These are phyloP conservation scores for Populus alba DNA, from an alignment of 345 rosid species.

Conservation along the genomic window DNA sequence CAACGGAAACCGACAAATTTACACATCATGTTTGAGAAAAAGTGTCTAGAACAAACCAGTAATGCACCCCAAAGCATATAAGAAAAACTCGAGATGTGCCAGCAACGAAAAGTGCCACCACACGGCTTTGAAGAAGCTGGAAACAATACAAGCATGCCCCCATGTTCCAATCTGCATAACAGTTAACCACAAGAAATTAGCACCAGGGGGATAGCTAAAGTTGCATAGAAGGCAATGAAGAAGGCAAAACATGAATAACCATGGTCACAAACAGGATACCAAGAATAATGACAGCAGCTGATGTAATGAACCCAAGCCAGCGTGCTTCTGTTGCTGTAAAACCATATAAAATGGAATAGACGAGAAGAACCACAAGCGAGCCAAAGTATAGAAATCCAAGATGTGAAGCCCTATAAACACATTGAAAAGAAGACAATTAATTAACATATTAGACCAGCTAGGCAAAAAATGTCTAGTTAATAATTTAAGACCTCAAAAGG, in stretches of 20 bases:
- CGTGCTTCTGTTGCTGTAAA: slow-evolving; percentile 88
- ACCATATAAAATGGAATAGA: slow-evolving; percentile 88
- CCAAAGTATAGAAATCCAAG: slow-evolving; percentile 88
- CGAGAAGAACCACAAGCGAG: slow-evolving; percentile 81
- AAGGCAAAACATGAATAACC: slow-evolving; percentile 15
- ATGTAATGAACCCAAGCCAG: slow-evolving; percentile 96
- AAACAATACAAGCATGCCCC: slow-evolving; percentile 98
- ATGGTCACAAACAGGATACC: slow-evolving; percentile 43
- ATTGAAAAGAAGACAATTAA: slow-evolving; percentile 9
- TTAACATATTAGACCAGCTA: slow-evolving; percentile 8
- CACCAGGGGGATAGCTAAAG: background rate
- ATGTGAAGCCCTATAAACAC: slow-evolving; percentile 77
- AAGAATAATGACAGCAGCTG: slow-evolving; percentile 90
- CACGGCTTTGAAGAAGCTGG: slow-evolving; percentile 85
- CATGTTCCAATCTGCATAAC: slow-evolving; percentile 86
- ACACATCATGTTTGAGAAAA: background rate
- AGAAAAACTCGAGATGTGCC: slow-evolving; percentile 90
- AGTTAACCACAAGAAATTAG: slow-evolving; percentile 22
- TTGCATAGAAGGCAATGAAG: slow-evolving; percentile 8
- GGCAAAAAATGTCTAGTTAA: background rate
- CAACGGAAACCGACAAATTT: slow-evolving; percentile 15
- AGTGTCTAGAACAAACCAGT: slow-evolving; percentile 68
- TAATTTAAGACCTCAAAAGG: slow-evolving; percentile 1
- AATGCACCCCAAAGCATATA: slow-evolving; percentile 98
- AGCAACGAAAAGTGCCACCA: slow-evolving; percentile 85